Conservation (phyloP, 1,139 yeast species). For the Suhomyces bolitotheri region DNA sequence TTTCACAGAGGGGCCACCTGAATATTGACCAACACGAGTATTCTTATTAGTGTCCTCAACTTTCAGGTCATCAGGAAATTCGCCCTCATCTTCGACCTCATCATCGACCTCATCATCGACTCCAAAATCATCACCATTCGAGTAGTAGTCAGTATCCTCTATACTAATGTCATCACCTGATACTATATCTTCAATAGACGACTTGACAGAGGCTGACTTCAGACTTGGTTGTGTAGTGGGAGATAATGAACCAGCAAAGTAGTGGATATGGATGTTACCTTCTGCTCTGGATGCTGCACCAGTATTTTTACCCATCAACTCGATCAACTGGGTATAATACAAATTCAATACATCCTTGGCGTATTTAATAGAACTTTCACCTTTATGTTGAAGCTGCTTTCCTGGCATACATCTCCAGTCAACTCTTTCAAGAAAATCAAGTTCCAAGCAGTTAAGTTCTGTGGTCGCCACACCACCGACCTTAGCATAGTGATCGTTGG, state of each 20-base stretch:
- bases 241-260: slow-evolving; percentile 9
- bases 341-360: slow-evolving; percentile 53
- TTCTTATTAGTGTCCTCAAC: too few species aligned
- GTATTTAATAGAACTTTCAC: slow-evolving; percentile 27
- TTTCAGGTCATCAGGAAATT: too few species aligned
- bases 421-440: slow-evolving; percentile 80
- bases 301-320: slow-evolving; percentile 53
- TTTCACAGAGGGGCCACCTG: too few species aligned
- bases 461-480: slow-evolving; percentile 91
- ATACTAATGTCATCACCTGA: slow-evolving; percentile 6
- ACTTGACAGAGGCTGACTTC: not conserved
- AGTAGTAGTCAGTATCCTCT: slow-evolving; percentile 10
- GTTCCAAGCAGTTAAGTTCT: slow-evolving; percentile 84
- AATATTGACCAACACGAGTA: too few species aligned
- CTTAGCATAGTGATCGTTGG: slow-evolving; percentile 90
- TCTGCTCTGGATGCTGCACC: slow-evolving; percentile 10
- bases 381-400: slow-evolving; percentile 25
- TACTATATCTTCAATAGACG: not conserved
- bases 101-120: slow-evolving; percentile 12
- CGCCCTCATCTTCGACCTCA: slow-evolving; percentile 17
- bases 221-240: not conserved
- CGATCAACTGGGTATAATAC: slow-evolving; percentile 62
- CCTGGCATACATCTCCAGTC: slow-evolving; percentile 61
- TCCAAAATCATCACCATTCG: slow-evolving; percentile 12
- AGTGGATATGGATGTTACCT: slow-evolving; percentile 12